Base-by-base conservation (phyloP, 352 stramenopile species). In the Phytophthora sojae region DNA sequence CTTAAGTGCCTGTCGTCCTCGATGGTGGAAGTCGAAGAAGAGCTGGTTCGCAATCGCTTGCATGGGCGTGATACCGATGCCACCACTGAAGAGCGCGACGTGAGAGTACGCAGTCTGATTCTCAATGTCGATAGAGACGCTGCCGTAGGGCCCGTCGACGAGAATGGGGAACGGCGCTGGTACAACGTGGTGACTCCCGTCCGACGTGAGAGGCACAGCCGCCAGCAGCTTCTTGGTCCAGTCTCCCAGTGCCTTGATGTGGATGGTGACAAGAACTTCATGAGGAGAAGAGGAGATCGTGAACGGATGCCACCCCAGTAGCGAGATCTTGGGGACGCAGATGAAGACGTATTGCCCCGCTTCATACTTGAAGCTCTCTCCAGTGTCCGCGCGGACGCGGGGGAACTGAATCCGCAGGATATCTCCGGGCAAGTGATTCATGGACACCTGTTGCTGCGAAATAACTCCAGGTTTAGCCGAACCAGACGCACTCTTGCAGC, bases 301-400 rank as follows among this genome's bases (percentile, higher is more conserved):
- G 71, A 96, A 96, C 23, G 90, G 90, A 70, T 97, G 90, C 88
- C 90, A 97, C 72, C 96, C 73, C 0, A 87, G 50, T 8, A 64
- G 2, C 7, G 73, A 86, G 21, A 96, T 45, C 17, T 61, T 42
- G 0, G 87, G 88, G 7, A 96, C 64, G 64, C 90, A 91, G 5
- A 97, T 55, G 61, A 94, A 95, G 1, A 80, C 78, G 73, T 96
- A 96, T 56, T 91, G 80, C 0, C 76, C 79, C 3, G 76, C 68
- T 25, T 79, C 37, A 25, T 77, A 83, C 4, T 67, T 50, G 71
- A 85, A 85, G 1, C 7, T 59, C 19, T 75, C 53, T 12, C 53
- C 64, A 9, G 56, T 83, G 26, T 81, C 72, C 2, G 51, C n/a
- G 8, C 56, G 64, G 9, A 72, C 59, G n/a, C 64, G 67, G 11